phyloP scores from a whole-genome alignment of 108 stramenopile genomes.

The Cyclotella kingstonii region DNA sequence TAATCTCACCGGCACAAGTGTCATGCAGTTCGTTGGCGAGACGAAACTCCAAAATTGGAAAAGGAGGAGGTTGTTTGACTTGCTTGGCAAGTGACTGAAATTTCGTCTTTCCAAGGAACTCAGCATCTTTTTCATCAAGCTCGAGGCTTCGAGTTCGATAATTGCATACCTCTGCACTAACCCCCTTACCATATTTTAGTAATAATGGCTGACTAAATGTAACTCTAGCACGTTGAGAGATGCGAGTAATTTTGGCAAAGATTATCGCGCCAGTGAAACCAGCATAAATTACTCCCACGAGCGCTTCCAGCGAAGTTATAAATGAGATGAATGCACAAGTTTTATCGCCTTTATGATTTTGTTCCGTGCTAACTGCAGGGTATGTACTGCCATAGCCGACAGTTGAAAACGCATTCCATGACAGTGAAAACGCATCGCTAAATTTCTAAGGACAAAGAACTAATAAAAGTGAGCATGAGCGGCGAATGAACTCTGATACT shows the following conservation, averaged over 20 bases:
- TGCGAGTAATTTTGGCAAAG: conserved; percentile 71
- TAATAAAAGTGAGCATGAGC: not conserved
- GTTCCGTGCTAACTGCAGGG: conserved; percentile 32
- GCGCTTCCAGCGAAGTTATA: conserved; percentile 57
- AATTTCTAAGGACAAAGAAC: conserved; percentile 5
- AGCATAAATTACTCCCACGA: conserved; percentile 67
- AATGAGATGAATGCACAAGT: conserved; percentile 52
- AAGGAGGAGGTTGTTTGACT: conserved; percentile 32
- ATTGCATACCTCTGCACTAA: conserved; percentile 13
- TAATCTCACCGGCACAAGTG: conserved; percentile 54
- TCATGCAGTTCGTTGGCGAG: conserved; percentile 52
- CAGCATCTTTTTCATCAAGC: too few relatives aligned
- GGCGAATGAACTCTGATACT: not conserved
- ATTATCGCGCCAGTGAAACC: conserved; percentile 66
- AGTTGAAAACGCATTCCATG: conserved; percentile 55
- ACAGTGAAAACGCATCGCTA: conserved; percentile 45
- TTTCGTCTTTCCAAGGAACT: not conserved
- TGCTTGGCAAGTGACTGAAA: not conserved
- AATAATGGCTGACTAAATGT: conserved; percentile 56
- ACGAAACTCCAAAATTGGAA: conserved; percentile 74
- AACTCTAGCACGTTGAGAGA: conserved; percentile 58
- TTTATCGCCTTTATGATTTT: conserved; percentile 21
- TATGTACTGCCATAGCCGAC: conserved; percentile 46
- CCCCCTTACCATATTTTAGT: conserved; percentile 60
- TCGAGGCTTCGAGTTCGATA: too few relatives aligned